These are phyloP conservation scores for Boletus pseudo-olivaceus DNA, from an alignment of 768 basidiomycete species.

Conservation along the genomic window DNA sequence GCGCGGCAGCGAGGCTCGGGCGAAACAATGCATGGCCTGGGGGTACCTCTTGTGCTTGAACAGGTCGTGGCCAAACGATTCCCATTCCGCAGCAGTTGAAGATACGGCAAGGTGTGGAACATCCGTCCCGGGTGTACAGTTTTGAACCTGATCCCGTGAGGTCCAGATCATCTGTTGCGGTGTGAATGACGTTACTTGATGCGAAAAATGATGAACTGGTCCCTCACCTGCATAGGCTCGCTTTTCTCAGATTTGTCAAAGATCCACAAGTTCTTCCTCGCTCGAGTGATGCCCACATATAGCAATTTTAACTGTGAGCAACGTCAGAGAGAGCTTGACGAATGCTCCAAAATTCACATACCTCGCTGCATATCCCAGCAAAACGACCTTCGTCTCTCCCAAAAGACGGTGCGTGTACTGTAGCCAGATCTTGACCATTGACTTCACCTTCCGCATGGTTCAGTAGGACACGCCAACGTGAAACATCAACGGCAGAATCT, in stretches of 20 bases:
- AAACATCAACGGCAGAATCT: slow-evolving; percentile 48
- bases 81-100: slow-evolving; percentile 50
- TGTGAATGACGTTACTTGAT: background rate
- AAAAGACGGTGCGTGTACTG: slow-evolving; percentile 42
- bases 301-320: slow-evolving; percentile 55
- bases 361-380: slow-evolving; percentile 57
- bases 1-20: slow-evolving; percentile 41
- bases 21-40: slow-evolving; percentile 54
- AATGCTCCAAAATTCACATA: slow-evolving; percentile 20
- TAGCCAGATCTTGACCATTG: slow-evolving; percentile 9
- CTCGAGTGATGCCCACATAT: slow-evolving; percentile 70
- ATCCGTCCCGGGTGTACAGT: slow-evolving; percentile 45
- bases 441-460: slow-evolving; percentile 35
- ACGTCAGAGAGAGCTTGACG: background rate
- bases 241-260: slow-evolving; percentile 56
- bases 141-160: slow-evolving; percentile 41
- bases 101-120: slow-evolving; percentile 53
- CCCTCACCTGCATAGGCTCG: slow-evolving; percentile 52
- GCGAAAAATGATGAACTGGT: background rate
- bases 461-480: slow-evolving; percentile 61
- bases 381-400: slow-evolving; percentile 43
- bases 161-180: slow-evolving; percentile 49
- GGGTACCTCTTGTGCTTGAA: slow-evolving; percentile 42
- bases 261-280: slow-evolving; percentile 68
- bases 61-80: slow-evolving; percentile 34